phyloP scores from a whole-genome alignment of 176 grass and related monocot genomes.

The Rhynchospora pubera region DNA sequence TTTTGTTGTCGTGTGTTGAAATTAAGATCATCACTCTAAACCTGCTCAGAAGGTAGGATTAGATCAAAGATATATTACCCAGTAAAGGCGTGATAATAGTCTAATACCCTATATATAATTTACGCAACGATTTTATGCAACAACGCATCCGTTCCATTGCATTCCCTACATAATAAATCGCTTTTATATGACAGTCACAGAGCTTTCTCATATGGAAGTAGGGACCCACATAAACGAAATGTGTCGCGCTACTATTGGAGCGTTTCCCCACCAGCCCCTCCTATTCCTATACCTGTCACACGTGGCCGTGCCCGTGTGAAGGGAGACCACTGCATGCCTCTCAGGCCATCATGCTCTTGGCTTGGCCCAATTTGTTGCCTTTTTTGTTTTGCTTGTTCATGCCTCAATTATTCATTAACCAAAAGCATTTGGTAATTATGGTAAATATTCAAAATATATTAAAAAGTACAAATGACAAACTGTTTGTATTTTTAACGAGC shows the following conservation, averaged over 20 bases:
- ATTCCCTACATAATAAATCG: not conserved
- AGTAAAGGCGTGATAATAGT: not conserved
- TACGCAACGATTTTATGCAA: not conserved
- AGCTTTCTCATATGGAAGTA: not conserved
- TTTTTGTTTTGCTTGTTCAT: not conserved
- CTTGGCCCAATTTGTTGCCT: constrained; percentile 2
- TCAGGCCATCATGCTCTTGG: not conserved
- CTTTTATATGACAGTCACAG: not conserved
- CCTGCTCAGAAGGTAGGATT: not conserved
- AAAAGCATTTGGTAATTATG: not conserved
- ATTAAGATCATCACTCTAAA: not conserved
- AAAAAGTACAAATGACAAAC: not conserved
- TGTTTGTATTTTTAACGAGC: not conserved
- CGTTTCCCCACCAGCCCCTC: constrained; percentile 10
- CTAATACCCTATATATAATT: not conserved
- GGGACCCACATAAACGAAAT: not conserved
- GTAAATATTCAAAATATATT: not conserved
- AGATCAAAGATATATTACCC: not conserved
- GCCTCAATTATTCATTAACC: not conserved
- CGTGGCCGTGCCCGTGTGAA: not conserved
- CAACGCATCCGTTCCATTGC: not conserved
- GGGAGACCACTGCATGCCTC: constrained; percentile 26
- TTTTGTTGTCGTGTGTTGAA: not conserved
- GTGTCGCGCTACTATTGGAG: not conserved
- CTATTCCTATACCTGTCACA: constrained; percentile 13